Conservation (phyloP, 495 filamentous ascomycete species). For the Baudoinia panamericana region DNA sequence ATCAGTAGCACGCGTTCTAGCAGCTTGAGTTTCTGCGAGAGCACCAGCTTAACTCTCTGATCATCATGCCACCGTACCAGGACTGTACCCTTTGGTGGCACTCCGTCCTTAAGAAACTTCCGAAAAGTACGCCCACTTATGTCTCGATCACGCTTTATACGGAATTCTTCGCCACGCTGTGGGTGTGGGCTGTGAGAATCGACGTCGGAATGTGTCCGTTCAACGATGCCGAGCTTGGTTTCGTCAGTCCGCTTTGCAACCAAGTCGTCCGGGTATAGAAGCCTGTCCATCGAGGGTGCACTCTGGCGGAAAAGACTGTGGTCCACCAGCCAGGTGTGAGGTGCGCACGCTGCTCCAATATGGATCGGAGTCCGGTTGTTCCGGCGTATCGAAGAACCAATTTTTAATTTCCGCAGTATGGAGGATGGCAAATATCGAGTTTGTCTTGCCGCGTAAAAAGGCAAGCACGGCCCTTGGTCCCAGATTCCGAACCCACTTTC, state of each 20-base stretch:
- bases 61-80: constrained; percentile 26
- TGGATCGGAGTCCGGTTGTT: too few species aligned
- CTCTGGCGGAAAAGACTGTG: background rate
- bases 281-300: constrained; percentile 2
- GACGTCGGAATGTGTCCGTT: constrained; percentile 26
- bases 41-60: constrained; percentile 22
- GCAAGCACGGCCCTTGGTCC: too few species aligned
- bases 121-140: constrained; percentile 20
- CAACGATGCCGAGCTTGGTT: constrained; percentile 25
- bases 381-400: too few species aligned
- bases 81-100: constrained; percentile 27
- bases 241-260: constrained; percentile 19
- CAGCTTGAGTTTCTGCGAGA: constrained; percentile 21
- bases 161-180: constrained; percentile 16
- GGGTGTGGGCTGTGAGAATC: constrained; percentile 27
- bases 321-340: too few species aligned
- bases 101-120: constrained; percentile 25
- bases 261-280: constrained; percentile 22
- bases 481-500: too few species aligned
- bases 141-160: constrained; percentile 9
- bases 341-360: too few species aligned
- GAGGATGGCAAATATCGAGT: too few species aligned
- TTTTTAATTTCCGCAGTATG: too few species aligned
- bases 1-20: constrained; percentile 29
- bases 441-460: too few species aligned